Percentiles rank a stretch among this genome's conserved stretches.
Evolutionary conservation across 1,139 yeast species (phyloP).

Genomic region (Entelexis sorbosivorans): DNA sequence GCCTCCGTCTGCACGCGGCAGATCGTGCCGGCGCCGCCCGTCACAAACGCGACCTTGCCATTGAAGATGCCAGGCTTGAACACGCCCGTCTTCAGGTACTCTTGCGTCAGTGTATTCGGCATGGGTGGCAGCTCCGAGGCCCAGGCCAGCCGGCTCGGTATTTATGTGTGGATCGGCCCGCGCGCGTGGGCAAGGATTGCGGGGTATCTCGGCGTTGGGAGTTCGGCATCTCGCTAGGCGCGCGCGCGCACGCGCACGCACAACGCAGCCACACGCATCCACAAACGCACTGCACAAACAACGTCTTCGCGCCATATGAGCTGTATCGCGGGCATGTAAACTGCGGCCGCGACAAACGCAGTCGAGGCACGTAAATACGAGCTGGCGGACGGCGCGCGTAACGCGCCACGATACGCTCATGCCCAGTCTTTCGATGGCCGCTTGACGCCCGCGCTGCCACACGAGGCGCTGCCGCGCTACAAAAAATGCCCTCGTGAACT

Average conservation of each 20-base stretch:
- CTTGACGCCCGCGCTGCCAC: too few relatives aligned
- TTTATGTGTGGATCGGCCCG: not conserved
- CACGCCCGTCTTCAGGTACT: slow-evolving; percentile 27
- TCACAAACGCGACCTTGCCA: slow-evolving; percentile 78
- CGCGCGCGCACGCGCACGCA: not conserved
- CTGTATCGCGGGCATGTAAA: not conserved
- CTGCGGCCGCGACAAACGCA: too few relatives aligned
- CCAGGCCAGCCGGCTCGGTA: not conserved
- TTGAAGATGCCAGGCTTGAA: slow-evolving; percentile 56
- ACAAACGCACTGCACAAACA: too few relatives aligned
- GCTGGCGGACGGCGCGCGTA: too few relatives aligned
- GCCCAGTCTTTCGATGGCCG: too few relatives aligned
- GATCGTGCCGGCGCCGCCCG: slow-evolving; percentile 93
- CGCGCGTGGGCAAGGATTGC: slow-evolving; percentile 1
- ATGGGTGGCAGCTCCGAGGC: too few relatives aligned
- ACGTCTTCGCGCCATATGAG: too few relatives aligned
- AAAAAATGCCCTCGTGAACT: too few relatives aligned
- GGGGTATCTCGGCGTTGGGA: slow-evolving; percentile 4
- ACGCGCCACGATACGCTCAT: too few relatives aligned
- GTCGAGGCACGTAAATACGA: too few relatives aligned
- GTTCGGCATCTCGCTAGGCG: not conserved
- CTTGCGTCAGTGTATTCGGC: slow-evolving; percentile 23
- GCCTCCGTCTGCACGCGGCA: slow-evolving; percentile 84
- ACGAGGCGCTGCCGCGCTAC: too few relatives aligned
- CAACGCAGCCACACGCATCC: not conserved